Percentiles rank a stretch among this genome's conserved stretches.
Conservation (phyloP, 2,329 filamentous ascomycete species). For the Cordyceps tenuipes region DNA sequence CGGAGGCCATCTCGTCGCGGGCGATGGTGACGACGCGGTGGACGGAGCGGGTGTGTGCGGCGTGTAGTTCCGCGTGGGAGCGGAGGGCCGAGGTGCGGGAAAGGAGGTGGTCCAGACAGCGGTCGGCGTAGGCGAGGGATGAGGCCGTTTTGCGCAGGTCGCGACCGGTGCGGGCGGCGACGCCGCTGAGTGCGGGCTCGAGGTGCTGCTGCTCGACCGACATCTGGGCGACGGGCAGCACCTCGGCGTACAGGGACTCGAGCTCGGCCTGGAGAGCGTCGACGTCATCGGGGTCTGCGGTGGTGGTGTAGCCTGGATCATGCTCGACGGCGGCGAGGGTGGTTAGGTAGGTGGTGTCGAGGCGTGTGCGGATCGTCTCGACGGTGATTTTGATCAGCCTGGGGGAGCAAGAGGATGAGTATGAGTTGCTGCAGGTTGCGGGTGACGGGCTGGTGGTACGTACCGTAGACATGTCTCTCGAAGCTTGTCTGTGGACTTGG, state of each 20-base stretch:
- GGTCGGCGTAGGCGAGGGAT: constrained; percentile 43
- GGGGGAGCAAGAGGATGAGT: not conserved
- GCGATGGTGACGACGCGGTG: constrained; percentile 33
- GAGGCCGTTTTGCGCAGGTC: constrained; percentile 36
- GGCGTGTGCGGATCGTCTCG: constrained; percentile 43
- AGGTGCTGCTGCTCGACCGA: constrained; percentile 59
- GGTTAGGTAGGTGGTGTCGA: constrained; percentile 49
- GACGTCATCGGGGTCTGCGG: constrained; percentile 33
- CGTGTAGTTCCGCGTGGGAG: constrained; percentile 33
- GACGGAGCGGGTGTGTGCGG: constrained; percentile 36
- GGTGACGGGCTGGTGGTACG: not conserved
- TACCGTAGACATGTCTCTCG: constrained; percentile 50
- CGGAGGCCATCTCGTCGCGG: constrained; percentile 33
- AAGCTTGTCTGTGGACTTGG: constrained; percentile 45
- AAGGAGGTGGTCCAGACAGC: constrained; percentile 44
- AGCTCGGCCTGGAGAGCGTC: constrained; percentile 53
- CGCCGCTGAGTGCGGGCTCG: constrained; percentile 46
- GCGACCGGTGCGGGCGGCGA: constrained; percentile 35
- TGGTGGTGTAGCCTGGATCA: constrained; percentile 18
- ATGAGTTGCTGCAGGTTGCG: not conserved
- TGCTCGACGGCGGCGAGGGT: constrained; percentile 26
- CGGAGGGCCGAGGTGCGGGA: constrained; percentile 36
- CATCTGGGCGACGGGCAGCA: constrained; percentile 63
- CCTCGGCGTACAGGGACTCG: constrained; percentile 61
- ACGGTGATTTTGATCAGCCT: constrained; percentile 50